Evolutionary conservation across 1,284 basidiomycete species (phyloP).

Genomic region (Cronartium quercuum): DNA sequence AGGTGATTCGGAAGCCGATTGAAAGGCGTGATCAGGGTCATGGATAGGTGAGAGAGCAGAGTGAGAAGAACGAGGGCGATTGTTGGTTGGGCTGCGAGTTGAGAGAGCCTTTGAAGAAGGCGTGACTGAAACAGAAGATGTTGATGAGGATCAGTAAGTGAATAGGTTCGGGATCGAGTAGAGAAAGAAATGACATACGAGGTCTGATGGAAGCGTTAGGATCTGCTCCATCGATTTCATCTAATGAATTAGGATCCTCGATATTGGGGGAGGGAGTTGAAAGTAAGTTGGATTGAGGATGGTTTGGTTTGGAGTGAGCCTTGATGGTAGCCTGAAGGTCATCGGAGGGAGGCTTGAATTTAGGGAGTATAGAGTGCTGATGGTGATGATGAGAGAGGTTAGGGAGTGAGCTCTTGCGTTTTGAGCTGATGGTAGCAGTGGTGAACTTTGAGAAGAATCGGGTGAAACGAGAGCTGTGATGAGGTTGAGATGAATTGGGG

Average conservation of each 20-base stretch:
- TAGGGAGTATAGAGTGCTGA: not conserved
- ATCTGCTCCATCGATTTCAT: slow-evolving; percentile 12
- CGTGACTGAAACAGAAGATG: slow-evolving; percentile 1
- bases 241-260: not conserved
- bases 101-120: slow-evolving; percentile 32
- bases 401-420: slow-evolving; percentile 12
- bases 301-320: not conserved
- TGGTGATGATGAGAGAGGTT: slow-evolving; percentile 4
- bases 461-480: slow-evolving; percentile 7
- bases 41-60: not conserved
- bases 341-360: not conserved
- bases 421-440: not conserved
- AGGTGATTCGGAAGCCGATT: not conserved
- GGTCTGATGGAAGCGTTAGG: slow-evolving; percentile 38
- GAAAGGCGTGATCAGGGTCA: not conserved
- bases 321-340: not conserved
- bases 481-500: no score
- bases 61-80: not conserved
- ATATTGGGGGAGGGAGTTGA: not conserved
- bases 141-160: not conserved
- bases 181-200: not conserved
- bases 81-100: not conserved
- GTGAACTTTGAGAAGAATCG: slow-evolving; percentile 29
- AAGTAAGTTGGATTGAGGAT: not conserved
- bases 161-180: not conserved